These are phyloP conservation scores for Linnemannia hyalina DNA, from an alignment of 192 early-diverging fungal species.

Conservation along the genomic window DNA sequence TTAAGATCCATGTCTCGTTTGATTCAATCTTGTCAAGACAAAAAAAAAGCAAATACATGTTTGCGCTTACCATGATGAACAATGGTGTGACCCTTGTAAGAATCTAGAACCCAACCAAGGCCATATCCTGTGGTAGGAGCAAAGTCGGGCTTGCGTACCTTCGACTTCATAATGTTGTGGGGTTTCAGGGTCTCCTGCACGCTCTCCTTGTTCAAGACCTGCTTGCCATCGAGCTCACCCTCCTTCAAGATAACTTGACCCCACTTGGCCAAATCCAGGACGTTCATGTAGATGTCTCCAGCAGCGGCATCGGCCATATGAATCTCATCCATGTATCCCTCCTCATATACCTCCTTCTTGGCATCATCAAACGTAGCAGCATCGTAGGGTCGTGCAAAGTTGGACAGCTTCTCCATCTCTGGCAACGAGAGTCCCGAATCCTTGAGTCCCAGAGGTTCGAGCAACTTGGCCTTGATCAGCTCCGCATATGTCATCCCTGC, in stretches of 20 bases:
- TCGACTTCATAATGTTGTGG: neutral
- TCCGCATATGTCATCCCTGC: slow-evolving; percentile 15
- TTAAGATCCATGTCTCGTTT: no score
- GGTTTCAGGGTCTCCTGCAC: slow-evolving; percentile 3
- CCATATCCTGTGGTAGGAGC: neutral
- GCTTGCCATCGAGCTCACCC: slow-evolving; percentile 14
- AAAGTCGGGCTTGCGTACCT: slow-evolving; percentile 11
- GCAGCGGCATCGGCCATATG: slow-evolving; percentile 8
- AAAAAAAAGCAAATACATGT: neutral
- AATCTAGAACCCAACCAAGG: slow-evolving; percentile 22
- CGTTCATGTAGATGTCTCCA: slow-evolving; percentile 28
- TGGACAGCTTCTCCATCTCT: slow-evolving; percentile 20
- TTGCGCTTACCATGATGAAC: neutral
- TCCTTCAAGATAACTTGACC: slow-evolving; percentile 2
- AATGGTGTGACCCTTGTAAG: slow-evolving; percentile 17
- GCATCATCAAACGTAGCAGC: slow-evolving; percentile 29
- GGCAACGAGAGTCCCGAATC: slow-evolving; percentile 16
- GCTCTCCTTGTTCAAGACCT: slow-evolving; percentile 16
- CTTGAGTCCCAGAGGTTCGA: slow-evolving; percentile 26
- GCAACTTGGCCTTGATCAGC: slow-evolving; percentile 11
- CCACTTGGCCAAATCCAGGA: slow-evolving; percentile 21
- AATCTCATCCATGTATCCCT: neutral
- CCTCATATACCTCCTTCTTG: slow-evolving; percentile 17
- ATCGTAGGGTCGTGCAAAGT: slow-evolving; percentile 21
- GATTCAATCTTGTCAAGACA: no score